A percentile compares a stretch with the other conserved stretches of the same genome.
These are phyloP conservation scores for Camelina hispida DNA, from an alignment of 345 rosid genomes.

Conservation along the genomic window DNA sequence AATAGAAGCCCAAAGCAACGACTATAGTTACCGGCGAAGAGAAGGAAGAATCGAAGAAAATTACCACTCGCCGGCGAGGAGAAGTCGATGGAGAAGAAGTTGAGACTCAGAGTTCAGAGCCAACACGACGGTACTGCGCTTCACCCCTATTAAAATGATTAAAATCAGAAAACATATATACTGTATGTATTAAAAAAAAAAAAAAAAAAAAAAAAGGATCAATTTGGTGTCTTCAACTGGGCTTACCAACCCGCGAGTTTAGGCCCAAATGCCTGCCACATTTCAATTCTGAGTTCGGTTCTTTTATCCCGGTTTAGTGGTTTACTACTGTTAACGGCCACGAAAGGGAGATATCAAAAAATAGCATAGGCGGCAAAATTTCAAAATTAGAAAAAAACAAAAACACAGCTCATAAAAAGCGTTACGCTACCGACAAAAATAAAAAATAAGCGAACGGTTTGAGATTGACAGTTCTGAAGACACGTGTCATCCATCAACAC, in stretches of 20 bases:
- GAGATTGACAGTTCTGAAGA: neutral
- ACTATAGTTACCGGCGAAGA: neutral
- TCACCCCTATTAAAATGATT: constrained; percentile 29
- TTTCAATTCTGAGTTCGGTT: neutral
- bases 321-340: neutral
- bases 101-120: constrained; percentile 29
- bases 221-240: constrained; percentile 9
- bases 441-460: too few species aligned
- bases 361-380: constrained; percentile 14
- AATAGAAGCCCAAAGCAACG: neutral
- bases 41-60: constrained; percentile 11
- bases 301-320: too few species aligned
- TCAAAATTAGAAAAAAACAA: constrained; percentile 2
- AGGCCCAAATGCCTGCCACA: constrained; percentile 27
- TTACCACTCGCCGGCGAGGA: constrained; percentile 44
- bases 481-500: neutral
- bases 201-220: neutral
- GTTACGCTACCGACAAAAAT: too few species aligned
- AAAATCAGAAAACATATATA: neutral
- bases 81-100: constrained; percentile 28
- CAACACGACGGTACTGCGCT: constrained; percentile 32
- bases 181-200: neutral
- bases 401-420: constrained; percentile 16
- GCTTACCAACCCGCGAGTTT: constrained; percentile 26
- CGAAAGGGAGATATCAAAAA: neutral